Evolutionary conservation across 192 early-diverging fungal genomes (phyloP), one percentile per base, ranked within the genome.

Genomic region (Coemansia sp.): DNA sequence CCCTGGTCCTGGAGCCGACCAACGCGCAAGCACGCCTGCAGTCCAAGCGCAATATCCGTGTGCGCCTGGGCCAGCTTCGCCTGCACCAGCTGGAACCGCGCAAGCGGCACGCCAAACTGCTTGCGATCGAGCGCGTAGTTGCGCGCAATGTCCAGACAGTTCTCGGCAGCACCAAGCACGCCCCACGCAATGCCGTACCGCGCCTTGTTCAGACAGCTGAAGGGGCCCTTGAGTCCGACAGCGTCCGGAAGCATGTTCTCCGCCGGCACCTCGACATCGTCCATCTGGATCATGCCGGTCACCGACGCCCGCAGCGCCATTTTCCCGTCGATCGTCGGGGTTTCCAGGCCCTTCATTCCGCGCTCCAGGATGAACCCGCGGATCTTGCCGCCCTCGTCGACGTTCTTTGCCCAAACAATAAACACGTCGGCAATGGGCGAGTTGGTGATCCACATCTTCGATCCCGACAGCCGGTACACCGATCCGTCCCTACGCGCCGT

Each of bases 401-500:
- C 70, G 50, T 87, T 86, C 83, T 95, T 97, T 40, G 94, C 97
- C 97, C 97, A 99, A 22, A 99, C 86, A 25, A 99, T 86, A 86
- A 96, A 97, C 25, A 98, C 90, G 60, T 98, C 95, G 49, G 97
- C 97, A 55, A 99, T 91, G 11, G 97, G 97, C 41, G 94, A 94
- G 87, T 99, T 99, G 64, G 97, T 97, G 79, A 96, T 99, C 97
- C 97, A 99, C 55, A 94, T 98, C 85, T 99, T 99, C 83, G 89
- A 86, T 5, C 97, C 97, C 60, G 87, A 92, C 40, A 99, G 62
- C 6, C 98, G 87, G 75, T 88, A 93, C 74, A 88, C 91, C 6
- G 74, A 73, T 54, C 84, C 84, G 13, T 89, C 90, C 40, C 86
- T 81, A 75, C 90, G 90, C 39, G 95, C 96, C 11, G 75, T 88